These are phyloP conservation scores for Oehlia diaphana DNA, from an alignment of 192 early-diverging fungal genomes.

Conservation along the genomic window DNA sequence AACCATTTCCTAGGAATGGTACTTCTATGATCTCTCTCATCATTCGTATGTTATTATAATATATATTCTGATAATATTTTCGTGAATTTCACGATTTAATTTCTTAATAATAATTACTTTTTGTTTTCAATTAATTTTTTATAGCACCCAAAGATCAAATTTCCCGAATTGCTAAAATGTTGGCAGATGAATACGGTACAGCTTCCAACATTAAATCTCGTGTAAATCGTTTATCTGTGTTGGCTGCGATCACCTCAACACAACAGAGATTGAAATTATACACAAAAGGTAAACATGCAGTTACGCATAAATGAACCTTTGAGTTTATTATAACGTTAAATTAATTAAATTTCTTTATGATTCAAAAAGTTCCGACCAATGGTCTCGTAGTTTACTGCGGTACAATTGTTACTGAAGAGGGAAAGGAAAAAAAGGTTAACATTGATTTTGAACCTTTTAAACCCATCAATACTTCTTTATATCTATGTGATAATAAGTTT, in stretches of 20 bases:
- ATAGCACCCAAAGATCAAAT: conserved; percentile 88
- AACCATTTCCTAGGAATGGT: conserved; percentile 67
- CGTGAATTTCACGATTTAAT: background rate
- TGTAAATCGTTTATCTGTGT: conserved; percentile 96
- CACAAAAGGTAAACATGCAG: conserved; percentile 53
- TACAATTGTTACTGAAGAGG: conserved; percentile 96
- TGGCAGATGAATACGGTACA: conserved; percentile 98
- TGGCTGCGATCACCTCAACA: conserved; percentile 96
- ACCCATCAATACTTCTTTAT: conserved; percentile 98
- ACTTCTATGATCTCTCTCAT: conserved; percentile 99
- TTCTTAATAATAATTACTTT: background rate
- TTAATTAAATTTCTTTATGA: background rate
- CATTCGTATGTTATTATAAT: conserved; percentile 61
- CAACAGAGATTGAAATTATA: conserved; percentile 97
- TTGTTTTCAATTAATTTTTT: background rate
- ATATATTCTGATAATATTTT: background rate
- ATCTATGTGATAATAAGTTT: conserved; percentile 99
- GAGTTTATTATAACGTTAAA: background rate
- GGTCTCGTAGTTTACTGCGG: conserved; percentile 95
- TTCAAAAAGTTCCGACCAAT: conserved; percentile 77
- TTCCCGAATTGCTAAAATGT: conserved; percentile 84
- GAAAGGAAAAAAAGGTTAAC: conserved; percentile 99
- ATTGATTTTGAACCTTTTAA: conserved; percentile 99
- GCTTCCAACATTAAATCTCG: conserved; percentile 99
- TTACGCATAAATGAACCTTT: background rate